A percentile compares a stretch with the other conserved stretches of the same genome.
phyloP scores from a whole-genome alignment of 2,329 filamentous ascomycete genomes.

The Elsinoe fawcettii region DNA sequence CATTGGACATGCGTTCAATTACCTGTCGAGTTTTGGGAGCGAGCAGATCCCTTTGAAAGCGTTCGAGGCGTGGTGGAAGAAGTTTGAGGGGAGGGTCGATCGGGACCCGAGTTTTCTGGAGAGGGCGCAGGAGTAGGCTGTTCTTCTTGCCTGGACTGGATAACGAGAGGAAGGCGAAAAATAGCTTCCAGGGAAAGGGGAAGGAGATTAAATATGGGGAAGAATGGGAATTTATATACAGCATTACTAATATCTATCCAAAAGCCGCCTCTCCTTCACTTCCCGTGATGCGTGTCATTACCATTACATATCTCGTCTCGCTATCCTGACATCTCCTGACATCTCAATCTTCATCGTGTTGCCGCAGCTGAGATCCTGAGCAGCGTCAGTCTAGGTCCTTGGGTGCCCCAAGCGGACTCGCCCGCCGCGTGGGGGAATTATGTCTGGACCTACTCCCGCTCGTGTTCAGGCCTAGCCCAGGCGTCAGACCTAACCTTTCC shows the following conservation, averaged over 20 bases:
- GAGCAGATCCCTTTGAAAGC: constrained; percentile 91
- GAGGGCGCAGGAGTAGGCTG: constrained; percentile 43
- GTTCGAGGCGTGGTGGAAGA: constrained; percentile 96
- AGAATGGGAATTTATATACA: constrained; percentile 9
- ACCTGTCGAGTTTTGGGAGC: constrained; percentile 77
- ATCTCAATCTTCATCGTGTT: neutral
- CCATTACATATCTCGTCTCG: constrained; percentile 1
- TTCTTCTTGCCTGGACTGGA: too few relatives aligned
- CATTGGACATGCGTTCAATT: constrained; percentile 96
- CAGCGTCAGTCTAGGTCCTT: constrained; percentile 12
- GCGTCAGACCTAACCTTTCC: constrained; percentile 53
- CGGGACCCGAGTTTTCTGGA: constrained; percentile 85
- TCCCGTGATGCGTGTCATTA: neutral
- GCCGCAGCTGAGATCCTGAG: constrained; percentile 12
- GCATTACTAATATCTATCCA: constrained; percentile 4
- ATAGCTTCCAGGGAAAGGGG: neutral
- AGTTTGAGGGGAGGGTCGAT: constrained; percentile 83
- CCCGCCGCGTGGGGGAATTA: constrained; percentile 8
- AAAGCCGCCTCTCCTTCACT: neutral
- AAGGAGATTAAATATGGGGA: neutral
- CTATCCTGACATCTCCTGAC: neutral
- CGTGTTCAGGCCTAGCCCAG: neutral
- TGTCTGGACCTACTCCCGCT: constrained; percentile 15
- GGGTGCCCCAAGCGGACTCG: constrained; percentile 10
- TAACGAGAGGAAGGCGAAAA: neutral